Conservation (phyloP, 345 rosid genomes). For the Citrus trifoliata region DNA sequence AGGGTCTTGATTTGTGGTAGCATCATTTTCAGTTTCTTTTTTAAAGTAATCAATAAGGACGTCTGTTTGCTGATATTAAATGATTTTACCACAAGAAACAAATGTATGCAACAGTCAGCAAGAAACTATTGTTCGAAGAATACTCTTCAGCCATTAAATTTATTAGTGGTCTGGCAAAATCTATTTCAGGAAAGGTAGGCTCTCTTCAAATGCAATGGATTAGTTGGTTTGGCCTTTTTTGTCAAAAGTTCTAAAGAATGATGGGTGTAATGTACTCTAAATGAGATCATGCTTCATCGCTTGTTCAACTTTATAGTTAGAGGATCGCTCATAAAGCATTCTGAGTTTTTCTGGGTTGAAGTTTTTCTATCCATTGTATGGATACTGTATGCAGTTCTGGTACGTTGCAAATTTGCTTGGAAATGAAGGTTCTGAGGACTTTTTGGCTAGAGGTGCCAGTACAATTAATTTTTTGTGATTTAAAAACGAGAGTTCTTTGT, state of each 20-base stretch:
- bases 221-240: background rate
- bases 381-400: background rate
- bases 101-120: background rate
- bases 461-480: conserved; percentile 55
- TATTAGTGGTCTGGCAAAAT: background rate
- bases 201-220: background rate
- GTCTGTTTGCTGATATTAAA: background rate
- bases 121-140: too few relatives aligned
- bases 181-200: background rate
- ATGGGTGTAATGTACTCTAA: background rate
- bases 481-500: conserved; percentile 20
- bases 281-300: background rate
- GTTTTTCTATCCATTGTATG: background rate
- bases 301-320: background rate
- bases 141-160: background rate
- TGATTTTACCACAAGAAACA: background rate
- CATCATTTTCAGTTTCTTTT: background rate
- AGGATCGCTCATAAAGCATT: background rate
- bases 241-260: background rate
- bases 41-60: background rate
- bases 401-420: background rate
- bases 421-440: conserved; percentile 13
- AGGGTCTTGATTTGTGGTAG: background rate
- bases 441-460: conserved; percentile 43
- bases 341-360: background rate